Evolutionary conservation across 2,329 filamentous ascomycete species (phyloP).

Genomic region (Dactylellina drechsleri): DNA sequence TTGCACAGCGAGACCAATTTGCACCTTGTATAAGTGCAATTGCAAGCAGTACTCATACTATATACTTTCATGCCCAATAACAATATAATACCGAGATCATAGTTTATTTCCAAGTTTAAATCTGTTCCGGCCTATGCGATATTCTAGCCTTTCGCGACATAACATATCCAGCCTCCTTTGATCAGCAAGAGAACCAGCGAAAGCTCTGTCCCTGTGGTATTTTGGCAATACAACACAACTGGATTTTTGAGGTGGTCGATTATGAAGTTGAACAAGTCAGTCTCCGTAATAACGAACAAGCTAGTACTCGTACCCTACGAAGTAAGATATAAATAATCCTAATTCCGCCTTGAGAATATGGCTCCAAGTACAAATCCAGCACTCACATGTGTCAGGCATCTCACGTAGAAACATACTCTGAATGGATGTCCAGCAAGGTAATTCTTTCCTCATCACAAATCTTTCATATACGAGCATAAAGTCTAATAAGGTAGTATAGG

Average conservation of each 20-base stretch:
- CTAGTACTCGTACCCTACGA: slow-evolving; percentile 13
- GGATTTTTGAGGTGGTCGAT: not conserved
- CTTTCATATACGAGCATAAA: not conserved
- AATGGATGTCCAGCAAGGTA: slow-evolving; percentile 54
- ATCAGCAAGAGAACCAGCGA: too few species aligned
- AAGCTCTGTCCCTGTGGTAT: not conserved
- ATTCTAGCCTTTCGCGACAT: too few species aligned
- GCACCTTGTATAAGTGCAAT: too few species aligned
- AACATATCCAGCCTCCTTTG: too few species aligned
- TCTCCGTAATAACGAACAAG: slow-evolving; percentile 22
- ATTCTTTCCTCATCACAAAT: not conserved
- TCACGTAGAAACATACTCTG: slow-evolving; percentile 47
- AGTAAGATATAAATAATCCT: not conserved
- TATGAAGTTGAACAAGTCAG: slow-evolving; percentile 19
- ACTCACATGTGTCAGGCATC: slow-evolving; percentile 24
- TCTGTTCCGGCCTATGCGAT: too few species aligned
- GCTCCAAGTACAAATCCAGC: not conserved
- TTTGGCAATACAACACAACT: not conserved
- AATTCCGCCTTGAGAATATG: not conserved
- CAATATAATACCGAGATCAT: too few species aligned
- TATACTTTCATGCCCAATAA: too few species aligned
- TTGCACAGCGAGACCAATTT: too few species aligned
- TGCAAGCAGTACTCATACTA: too few species aligned
- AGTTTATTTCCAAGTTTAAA: too few species aligned
- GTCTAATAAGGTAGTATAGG: slow-evolving; percentile 62